Percentiles rank a stretch among this genome's conserved stretches.
Conservation (phyloP, 352 stramenopile genomes). For the Elongisporangium senticosum region DNA sequence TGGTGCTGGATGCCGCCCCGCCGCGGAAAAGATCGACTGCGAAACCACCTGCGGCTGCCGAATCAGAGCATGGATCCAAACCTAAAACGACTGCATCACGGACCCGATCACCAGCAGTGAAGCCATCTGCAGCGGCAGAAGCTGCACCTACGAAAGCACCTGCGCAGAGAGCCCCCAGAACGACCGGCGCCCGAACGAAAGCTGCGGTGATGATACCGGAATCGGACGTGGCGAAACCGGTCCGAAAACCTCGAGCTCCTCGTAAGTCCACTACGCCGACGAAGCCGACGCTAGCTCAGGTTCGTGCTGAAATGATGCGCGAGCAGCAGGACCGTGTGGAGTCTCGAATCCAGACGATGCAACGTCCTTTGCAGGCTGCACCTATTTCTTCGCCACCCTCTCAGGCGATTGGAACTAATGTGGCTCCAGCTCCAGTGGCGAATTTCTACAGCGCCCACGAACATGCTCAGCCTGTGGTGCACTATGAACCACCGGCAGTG, state of each 20-base stretch:
- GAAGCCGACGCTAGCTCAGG: slow-evolving; percentile 31
- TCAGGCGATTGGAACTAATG: background rate
- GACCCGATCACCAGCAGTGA: slow-evolving; percentile 4
- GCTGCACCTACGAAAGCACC: background rate
- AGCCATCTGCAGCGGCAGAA: slow-evolving; percentile 2
- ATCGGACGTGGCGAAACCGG: background rate
- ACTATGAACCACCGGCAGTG: background rate
- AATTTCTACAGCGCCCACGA: background rate
- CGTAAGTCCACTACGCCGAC: background rate
- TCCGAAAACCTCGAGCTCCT: background rate
- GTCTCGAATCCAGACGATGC: slow-evolving; percentile 40
- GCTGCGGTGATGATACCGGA: background rate
- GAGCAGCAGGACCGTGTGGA: slow-evolving; percentile 53
- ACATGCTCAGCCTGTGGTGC: background rate
- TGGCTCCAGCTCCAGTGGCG: background rate
- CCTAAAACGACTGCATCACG: background rate
- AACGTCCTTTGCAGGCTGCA: slow-evolving; percentile 3
- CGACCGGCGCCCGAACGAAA: background rate
- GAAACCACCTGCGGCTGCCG: background rate
- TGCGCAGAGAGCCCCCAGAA: background rate
- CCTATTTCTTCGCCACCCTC: background rate
- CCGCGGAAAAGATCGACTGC: background rate
- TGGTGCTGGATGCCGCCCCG: background rate
- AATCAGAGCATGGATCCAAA: background rate
- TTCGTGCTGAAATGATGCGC: slow-evolving; percentile 33